These are phyloP conservation scores for Trichoderma sp. DNA, from an alignment of 2,329 filamentous ascomycete genomes.

Conservation along the genomic window DNA sequence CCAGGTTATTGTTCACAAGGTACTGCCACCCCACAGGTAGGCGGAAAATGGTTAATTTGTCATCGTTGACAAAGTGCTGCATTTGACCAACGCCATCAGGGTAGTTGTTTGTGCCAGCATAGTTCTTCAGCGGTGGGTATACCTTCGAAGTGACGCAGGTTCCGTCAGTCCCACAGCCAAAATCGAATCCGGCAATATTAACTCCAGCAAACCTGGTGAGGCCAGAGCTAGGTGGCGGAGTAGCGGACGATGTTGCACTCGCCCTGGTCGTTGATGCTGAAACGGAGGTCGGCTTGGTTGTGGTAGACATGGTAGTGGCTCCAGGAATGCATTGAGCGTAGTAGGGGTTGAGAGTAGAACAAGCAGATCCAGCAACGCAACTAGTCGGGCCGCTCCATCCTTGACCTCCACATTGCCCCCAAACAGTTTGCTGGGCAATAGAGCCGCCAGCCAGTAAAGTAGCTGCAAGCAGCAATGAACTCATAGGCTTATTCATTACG, in stretches of 20 bases:
- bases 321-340: constrained; percentile 9
- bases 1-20: constrained; percentile 48
- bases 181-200: constrained; percentile 31
- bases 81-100: constrained; percentile 46
- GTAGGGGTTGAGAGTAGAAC: constrained; percentile 1
- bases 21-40: constrained; percentile 54
- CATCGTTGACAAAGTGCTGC: constrained; percentile 50
- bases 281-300: neutral
- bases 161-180: constrained; percentile 45
- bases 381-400: neutral
- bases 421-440: constrained; percentile 4
- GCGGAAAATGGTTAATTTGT: constrained; percentile 51
- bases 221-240: neutral
- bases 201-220: neutral
- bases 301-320: neutral
- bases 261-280: neutral
- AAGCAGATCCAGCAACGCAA: neutral
- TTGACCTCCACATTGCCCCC: constrained; percentile 8
- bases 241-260: neutral
- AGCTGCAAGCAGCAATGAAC: neutral
- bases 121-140: constrained; percentile 33
- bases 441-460: neutral
- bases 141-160: constrained; percentile 21
- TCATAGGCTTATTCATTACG: neutral
- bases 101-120: constrained; percentile 27